A percentile compares a stretch with the other conserved stretches of the same genome.
Evolutionary conservation across 139 green algal species (phyloP).

Genomic region (Zygnema circumcarinatum): DNA sequence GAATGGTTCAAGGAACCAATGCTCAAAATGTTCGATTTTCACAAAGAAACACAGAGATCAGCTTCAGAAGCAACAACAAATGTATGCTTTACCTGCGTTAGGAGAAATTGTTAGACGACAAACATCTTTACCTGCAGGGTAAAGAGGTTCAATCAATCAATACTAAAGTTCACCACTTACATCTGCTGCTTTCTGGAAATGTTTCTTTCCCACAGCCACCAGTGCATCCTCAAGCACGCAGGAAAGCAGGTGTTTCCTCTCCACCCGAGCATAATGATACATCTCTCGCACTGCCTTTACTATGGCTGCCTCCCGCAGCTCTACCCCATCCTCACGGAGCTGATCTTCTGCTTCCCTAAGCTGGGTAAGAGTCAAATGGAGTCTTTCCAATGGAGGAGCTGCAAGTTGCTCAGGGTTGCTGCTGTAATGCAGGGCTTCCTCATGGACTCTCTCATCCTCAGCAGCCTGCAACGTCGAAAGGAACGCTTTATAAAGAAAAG

Average conservation of each 20-base stretch:
- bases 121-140: too few relatives aligned
- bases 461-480: not conserved
- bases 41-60: not conserved
- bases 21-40: not conserved
- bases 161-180: constrained; percentile 16
- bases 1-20: not conserved
- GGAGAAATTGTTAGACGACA: not conserved
- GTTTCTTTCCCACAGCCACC: constrained; percentile 6
- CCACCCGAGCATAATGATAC: constrained; percentile 31
- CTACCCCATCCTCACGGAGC: not conserved
- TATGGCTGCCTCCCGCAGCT: constrained; percentile 3
- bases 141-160: too few relatives aligned
- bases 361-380: not conserved
- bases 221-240: constrained; percentile 9
- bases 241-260: constrained; percentile 1
- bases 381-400: not conserved
- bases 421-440: constrained; percentile 2
- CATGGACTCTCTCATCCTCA: constrained; percentile 9
- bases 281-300: constrained; percentile 18
- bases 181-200: constrained; percentile 37
- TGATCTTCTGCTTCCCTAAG: constrained; percentile 23
- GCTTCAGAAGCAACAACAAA: not conserved
- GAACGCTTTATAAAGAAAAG: too few relatives aligned
- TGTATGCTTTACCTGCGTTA: not conserved
- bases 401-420: not conserved